These are phyloP conservation scores for Kazachstania sp. DNA, from an alignment of 1,139 yeast species.

Conservation along the genomic window DNA sequence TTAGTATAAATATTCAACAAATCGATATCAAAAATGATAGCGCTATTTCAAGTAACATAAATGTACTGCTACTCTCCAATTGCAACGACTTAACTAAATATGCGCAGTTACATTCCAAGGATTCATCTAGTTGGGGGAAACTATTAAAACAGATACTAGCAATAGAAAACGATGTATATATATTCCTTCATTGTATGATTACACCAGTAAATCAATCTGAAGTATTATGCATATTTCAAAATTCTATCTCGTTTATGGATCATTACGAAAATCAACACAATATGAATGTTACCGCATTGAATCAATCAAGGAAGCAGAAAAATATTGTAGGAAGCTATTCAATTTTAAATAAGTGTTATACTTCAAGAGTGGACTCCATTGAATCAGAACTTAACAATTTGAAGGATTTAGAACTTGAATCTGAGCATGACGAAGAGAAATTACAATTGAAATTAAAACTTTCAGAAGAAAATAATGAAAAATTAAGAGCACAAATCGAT, in stretches of 20 bases:
- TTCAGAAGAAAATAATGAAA: neutral
- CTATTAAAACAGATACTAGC: neutral
- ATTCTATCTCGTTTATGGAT: neutral
- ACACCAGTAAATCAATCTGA: slow-evolving; percentile 1
- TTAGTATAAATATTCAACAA: neutral
- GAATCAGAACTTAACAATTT: too few species aligned
- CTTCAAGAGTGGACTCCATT: too few species aligned
- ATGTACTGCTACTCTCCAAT: neutral
- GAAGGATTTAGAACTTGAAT: too few species aligned
- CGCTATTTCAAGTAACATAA: neutral
- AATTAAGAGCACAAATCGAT: neutral
- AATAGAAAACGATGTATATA: neutral
- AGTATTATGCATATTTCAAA: neutral
- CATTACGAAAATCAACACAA: neutral
- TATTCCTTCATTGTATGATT: neutral
- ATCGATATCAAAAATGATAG: neutral
- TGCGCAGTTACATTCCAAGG: neutral
- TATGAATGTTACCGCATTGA: neutral
- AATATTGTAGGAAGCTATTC: neutral
- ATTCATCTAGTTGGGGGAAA: neutral
- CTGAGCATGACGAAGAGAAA: too few species aligned
- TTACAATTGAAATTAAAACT: neutral
- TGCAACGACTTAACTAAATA: neutral
- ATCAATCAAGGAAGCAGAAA: neutral
- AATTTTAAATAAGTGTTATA: neutral